Percentiles rank a stretch among this genome's conserved stretches.
Evolutionary conservation across 352 stramenopile species (phyloP).

Genomic region (Globisporangium iwayamae): DNA sequence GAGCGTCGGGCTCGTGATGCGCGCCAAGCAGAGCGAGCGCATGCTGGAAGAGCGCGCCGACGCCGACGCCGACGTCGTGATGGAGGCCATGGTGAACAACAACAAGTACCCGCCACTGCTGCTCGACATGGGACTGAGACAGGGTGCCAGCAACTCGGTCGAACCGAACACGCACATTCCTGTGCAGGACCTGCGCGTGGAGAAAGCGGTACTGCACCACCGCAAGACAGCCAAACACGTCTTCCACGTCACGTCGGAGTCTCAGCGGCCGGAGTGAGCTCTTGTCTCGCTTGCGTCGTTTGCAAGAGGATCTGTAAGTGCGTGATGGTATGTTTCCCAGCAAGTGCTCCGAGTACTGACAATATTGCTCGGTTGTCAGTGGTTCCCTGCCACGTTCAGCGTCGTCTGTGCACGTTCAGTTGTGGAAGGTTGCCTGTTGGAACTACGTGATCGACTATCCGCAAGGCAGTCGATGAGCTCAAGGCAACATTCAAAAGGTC

Average conservation of each 20-base stretch:
- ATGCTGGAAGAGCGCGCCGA: slow-evolving; percentile 1
- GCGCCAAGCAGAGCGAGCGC: neutral
- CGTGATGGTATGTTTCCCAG: no score
- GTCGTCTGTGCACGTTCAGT: no score
- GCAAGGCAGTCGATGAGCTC: no score
- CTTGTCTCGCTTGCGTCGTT: no score
- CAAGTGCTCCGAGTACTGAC: no score
- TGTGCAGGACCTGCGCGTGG: slow-evolving; percentile 8
- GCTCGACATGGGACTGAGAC: neutral
- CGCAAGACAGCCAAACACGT: neutral
- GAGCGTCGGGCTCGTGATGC: neutral
- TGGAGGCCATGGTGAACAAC: slow-evolving; percentile 9
- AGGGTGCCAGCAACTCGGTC: neutral
- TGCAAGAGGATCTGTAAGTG: no score
- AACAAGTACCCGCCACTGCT: slow-evolving; percentile 13
- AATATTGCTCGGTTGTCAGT: no score
- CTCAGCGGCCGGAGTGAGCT: neutral
- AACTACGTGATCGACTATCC: no score
- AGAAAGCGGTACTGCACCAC: slow-evolving; percentile 3
- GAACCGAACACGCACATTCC: neutral
- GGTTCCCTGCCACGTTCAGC: no score
- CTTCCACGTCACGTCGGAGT: slow-evolving; percentile 8
- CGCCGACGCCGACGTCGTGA: neutral
- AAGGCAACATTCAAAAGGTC: no score
- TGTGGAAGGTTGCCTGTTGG: no score